phyloP scores from a whole-genome alignment of 2,329 filamentous ascomycete genomes.

The Fusarium sp. region DNA sequence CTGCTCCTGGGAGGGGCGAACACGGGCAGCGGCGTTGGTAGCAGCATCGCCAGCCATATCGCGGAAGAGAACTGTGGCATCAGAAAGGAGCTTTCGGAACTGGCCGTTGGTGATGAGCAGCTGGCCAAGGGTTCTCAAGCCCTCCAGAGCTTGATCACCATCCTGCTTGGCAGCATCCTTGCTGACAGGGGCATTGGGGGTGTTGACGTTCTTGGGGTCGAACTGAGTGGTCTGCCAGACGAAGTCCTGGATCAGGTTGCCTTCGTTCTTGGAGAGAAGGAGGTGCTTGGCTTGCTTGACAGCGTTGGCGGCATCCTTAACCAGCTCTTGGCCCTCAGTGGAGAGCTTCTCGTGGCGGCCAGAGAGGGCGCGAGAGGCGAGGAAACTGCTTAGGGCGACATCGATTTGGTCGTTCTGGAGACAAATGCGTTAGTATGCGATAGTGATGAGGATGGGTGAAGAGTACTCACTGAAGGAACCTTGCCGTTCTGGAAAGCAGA shows the following conservation, averaged over 20 bases:
- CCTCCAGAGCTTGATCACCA: conserved; percentile 83
- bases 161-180: conserved; percentile 85
- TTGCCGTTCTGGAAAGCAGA: conserved; percentile 89
- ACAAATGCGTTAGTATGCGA: conserved; percentile 5
- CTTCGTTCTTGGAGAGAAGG: conserved; percentile 92
- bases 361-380: conserved; percentile 76
- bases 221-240: conserved; percentile 92
- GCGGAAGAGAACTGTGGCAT: conserved; percentile 82
- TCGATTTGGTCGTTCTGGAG: conserved; percentile 92
- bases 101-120: conserved; percentile 95
- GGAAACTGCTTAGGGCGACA: conserved; percentile 88
- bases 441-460: too few relatives aligned
- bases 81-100: conserved; percentile 82
- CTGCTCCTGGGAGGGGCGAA: conserved; percentile 82
- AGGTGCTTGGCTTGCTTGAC: conserved; percentile 87
- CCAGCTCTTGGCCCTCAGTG: conserved; percentile 80
- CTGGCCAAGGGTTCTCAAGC: conserved; percentile 86
- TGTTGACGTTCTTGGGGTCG: conserved; percentile 68
- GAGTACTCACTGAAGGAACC: conserved; percentile 79
- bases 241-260: conserved; percentile 94
- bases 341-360: conserved; percentile 83
- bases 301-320: conserved; percentile 81
- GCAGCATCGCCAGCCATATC: conserved; percentile 95
- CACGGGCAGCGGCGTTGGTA: conserved; percentile 76
- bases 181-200: conserved; percentile 74